Base-by-base conservation (phyloP, 768 basidiomycete genomes). In the Crucibulum laeve region DNA sequence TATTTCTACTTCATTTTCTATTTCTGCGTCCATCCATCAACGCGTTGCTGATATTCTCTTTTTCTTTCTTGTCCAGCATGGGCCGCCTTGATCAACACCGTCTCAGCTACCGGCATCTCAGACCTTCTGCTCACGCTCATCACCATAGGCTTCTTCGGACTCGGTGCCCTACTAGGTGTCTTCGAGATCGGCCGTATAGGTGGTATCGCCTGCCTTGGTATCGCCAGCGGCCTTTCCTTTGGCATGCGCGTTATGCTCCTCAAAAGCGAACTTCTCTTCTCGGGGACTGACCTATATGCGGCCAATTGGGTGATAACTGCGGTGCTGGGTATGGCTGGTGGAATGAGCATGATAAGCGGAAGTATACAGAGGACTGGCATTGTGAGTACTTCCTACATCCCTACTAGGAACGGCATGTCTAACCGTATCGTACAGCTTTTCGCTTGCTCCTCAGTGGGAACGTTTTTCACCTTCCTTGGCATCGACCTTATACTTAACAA, bases 51-150 rank as follows among this genome's bases (percentile, higher is more conserved):
- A n/a, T n/a, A n/a, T n/a, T n/a, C n/a, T n/a, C n/a, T n/a, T n/a
- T n/a, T n/a, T n/a, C n/a, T n/a, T n/a, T n/a, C n/a, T n/a, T n/a
- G n/a, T n/a, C 6, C 47, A 82, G 82, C 77, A 4, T 86, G 83
- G 83, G 70, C 78, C 5, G 77, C 82, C 8, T 64, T 86, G 38
- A 64, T 79, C 44, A 86, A 82, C 57, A 71, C 78, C 1, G 58
- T 78, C 3, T 62, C 67, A 45, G 60, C 71, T 3, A 53, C 63
- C 5, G 76, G 79, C 17, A 50, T 83, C 8, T 59, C 76, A 0
- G 84, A 86, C 54, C 43, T 74, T 15, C 53, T 75, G 4, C 59
- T 86, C 32, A 73, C 73, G 1, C 45, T 69, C 28, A 67, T 80
- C 40, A 64, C 75, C 5, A 44, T 85, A 19, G 68, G 58, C 0